Evolutionary conservation across 192 early-diverging fungal genomes (phyloP).

Genomic region (Coemansia sp.): DNA sequence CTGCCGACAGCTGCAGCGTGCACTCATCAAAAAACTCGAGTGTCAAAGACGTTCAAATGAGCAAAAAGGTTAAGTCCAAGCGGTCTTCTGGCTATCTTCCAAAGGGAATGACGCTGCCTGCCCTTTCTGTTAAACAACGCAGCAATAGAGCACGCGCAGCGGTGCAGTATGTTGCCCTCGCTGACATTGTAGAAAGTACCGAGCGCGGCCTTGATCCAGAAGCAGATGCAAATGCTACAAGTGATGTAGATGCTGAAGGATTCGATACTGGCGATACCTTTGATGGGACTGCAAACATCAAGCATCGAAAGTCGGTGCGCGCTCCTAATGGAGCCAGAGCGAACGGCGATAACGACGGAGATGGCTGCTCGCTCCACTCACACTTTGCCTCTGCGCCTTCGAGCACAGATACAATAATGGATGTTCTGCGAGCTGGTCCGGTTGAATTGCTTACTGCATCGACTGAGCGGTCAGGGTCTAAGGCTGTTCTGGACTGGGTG

Average conservation of each 20-base stretch:
- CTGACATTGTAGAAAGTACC: conserved; percentile 34
- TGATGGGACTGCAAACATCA: background rate
- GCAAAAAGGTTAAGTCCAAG: conserved; percentile 8
- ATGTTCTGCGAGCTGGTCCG: conserved; percentile 26
- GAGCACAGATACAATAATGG: conserved; percentile 40
- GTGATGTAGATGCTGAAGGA: background rate
- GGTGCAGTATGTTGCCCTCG: conserved; percentile 40
- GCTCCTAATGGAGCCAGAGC: background rate
- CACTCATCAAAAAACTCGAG: background rate
- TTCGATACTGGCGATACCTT: conserved; percentile 5
- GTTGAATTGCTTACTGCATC: conserved; percentile 45
- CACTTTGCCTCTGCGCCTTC: conserved; percentile 27
- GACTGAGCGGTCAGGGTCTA: conserved; percentile 44
- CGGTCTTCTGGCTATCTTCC: conserved; percentile 24
- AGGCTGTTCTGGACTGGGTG: conserved; percentile 33
- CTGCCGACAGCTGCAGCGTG: background rate
- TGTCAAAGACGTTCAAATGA: background rate
- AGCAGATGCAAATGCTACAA: background rate
- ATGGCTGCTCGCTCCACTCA: conserved; percentile 19
- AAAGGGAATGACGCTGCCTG: conserved; percentile 27
- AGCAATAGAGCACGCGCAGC: conserved; percentile 21
- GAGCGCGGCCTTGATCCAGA: conserved; percentile 13
- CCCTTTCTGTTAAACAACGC: conserved; percentile 20
- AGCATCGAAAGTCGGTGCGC: conserved; percentile 10
- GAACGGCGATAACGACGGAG: conserved; percentile 7